Percentiles rank a stretch among this genome's conserved stretches.
These are phyloP conservation scores for Quercus parvula DNA, from an alignment of 306 rosid genomes.

Conservation along the genomic window DNA sequence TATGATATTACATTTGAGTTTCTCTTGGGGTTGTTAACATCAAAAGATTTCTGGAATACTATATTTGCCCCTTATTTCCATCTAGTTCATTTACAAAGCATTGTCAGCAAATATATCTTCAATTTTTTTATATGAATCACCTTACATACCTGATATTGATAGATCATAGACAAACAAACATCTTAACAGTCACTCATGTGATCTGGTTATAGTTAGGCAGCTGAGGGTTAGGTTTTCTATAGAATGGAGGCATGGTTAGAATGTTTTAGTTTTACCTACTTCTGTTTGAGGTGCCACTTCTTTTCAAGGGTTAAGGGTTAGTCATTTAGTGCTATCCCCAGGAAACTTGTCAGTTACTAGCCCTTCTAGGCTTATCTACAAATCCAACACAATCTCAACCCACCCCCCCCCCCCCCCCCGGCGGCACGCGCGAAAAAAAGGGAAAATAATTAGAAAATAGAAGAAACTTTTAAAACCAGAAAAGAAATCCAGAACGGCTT, in stretches of 20 bases:
- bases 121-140: background rate
- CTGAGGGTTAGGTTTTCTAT: background rate
- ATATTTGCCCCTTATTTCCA: background rate
- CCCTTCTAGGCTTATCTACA: background rate
- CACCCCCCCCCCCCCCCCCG: background rate
- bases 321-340: background rate
- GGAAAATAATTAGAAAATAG: background rate
- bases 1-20: background rate
- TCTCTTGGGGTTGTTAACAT: background rate
- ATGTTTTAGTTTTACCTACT: background rate
- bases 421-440: fast-evolving
- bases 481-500: background rate
- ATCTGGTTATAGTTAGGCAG: background rate
- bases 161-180: background rate
- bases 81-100: background rate
- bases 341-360: background rate
- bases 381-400: background rate
- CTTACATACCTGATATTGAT: background rate
- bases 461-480: background rate
- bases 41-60: background rate
- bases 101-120: background rate
- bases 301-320: background rate
- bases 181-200: background rate
- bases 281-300: background rate
- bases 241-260: background rate